Percentiles rank a stretch among this genome's conserved stretches.
These are phyloP conservation scores for Corchorus capsularis DNA, from an alignment of 345 rosid species.

Conservation along the genomic window DNA sequence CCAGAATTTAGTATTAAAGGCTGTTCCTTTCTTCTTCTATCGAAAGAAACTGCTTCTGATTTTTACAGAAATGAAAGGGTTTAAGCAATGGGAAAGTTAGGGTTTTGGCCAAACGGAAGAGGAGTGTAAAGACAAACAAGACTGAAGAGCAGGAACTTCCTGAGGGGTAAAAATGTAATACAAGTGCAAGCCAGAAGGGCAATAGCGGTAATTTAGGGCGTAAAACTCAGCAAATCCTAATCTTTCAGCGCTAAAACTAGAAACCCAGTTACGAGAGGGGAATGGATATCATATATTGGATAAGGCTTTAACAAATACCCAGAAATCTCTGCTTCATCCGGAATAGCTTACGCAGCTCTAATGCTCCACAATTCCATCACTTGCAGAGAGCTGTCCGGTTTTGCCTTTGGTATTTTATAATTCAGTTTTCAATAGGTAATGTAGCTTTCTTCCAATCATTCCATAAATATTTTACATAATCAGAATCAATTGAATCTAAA, in stretches of 20 bases:
- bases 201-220: neutral
- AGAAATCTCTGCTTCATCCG: neutral
- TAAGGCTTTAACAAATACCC: slow-evolving; percentile 3
- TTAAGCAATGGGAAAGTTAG: neutral
- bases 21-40: neutral
- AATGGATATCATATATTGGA: neutral
- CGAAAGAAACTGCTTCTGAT: neutral
- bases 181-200: neutral
- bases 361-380: neutral
- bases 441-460: too few relatives aligned
- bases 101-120: neutral
- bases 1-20: neutral
- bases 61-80: neutral
- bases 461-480: neutral
- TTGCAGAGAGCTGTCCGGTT: neutral
- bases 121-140: too few relatives aligned
- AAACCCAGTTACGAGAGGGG: neutral
- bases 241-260: neutral
- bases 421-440: neutral
- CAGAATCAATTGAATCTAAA: neutral
- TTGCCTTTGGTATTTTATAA: neutral
- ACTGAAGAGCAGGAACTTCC: too few relatives aligned
- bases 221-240: neutral
- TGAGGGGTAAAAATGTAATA: neutral
- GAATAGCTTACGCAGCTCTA: neutral